phyloP scores from a whole-genome alignment of 176 grass and related monocot species.

The Oryza punctata region DNA sequence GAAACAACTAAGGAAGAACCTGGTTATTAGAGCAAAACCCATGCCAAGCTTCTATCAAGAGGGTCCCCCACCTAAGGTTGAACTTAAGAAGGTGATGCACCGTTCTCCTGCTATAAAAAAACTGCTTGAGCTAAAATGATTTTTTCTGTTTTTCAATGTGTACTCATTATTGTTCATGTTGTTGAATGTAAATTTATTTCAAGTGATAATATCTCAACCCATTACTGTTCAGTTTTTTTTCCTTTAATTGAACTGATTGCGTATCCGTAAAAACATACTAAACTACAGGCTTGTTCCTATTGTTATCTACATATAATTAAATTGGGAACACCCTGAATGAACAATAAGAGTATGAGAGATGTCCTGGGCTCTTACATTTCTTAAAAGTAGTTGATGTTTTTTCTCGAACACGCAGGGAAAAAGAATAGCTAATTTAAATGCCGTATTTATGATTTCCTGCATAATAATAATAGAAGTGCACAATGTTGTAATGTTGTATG shows the following conservation, averaged over 20 bases:
- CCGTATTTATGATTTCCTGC: background rate
- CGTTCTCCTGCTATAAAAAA: background rate
- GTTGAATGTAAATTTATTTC: background rate
- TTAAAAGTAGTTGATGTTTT: background rate
- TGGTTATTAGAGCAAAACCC: slow-evolving; percentile 84
- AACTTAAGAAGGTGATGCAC: slow-evolving; percentile 82
- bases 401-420: no score
- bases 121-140: background rate
- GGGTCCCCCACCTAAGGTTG: slow-evolving; percentile 75
- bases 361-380: background rate
- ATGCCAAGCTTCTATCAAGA: slow-evolving; percentile 96
- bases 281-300: slow-evolving; percentile 15
- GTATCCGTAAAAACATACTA: background rate
- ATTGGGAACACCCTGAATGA: background rate
- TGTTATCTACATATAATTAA: slow-evolving; percentile 5
- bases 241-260: background rate
- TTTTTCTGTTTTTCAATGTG: background rate
- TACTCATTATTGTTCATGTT: background rate
- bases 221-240: background rate
- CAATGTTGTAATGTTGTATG: slow-evolving; percentile 24
- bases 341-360: background rate
- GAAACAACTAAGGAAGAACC: slow-evolving; percentile 87
- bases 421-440: background rate
- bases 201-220: slow-evolving; percentile 8
- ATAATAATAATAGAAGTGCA: background rate